These are phyloP conservation scores for Eragrostis curvula DNA, from an alignment of 176 grass and related monocot genomes.

Conservation along the genomic window DNA sequence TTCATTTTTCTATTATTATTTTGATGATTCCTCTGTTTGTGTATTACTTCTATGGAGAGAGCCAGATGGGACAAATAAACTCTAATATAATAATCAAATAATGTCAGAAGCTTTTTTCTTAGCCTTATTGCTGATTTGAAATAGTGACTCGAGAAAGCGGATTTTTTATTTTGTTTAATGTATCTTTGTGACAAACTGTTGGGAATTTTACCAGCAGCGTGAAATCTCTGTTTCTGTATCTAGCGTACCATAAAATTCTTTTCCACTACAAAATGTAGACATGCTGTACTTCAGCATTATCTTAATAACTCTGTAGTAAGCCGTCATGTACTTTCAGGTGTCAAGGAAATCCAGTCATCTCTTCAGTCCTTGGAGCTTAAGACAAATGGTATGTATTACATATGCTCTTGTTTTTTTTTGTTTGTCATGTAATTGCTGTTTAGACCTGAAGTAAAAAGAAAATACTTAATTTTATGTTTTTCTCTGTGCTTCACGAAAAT, in stretches of 20 bases:
- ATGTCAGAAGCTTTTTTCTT: background rate
- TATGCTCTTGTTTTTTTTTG: background rate
- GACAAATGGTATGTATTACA: conserved; percentile 51
- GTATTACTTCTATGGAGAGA: background rate
- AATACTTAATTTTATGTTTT: background rate
- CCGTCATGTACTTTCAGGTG: conserved; percentile 53
- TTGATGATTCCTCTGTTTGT: background rate
- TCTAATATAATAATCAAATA: too few species aligned
- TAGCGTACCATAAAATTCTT: background rate
- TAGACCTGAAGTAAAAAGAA: conserved; percentile 4
- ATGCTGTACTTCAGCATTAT: background rate
- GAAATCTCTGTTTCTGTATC: background rate
- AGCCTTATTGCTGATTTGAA: background rate
- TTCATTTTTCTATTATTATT: background rate
- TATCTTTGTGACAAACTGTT: background rate
- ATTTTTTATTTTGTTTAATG: background rate
- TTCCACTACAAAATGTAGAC: background rate
- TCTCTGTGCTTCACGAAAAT: background rate
- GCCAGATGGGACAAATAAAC: background rate
- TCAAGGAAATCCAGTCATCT: conserved; percentile 67
- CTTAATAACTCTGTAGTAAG: conserved; percentile 18
- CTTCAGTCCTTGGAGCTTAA: conserved; percentile 77
- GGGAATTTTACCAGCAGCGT: background rate
- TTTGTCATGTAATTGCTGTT: conserved; percentile 7
- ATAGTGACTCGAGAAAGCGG: background rate